Evolutionary conservation across 2,329 filamentous ascomycete species (phyloP).

Genomic region (Fusarium clavum): DNA sequence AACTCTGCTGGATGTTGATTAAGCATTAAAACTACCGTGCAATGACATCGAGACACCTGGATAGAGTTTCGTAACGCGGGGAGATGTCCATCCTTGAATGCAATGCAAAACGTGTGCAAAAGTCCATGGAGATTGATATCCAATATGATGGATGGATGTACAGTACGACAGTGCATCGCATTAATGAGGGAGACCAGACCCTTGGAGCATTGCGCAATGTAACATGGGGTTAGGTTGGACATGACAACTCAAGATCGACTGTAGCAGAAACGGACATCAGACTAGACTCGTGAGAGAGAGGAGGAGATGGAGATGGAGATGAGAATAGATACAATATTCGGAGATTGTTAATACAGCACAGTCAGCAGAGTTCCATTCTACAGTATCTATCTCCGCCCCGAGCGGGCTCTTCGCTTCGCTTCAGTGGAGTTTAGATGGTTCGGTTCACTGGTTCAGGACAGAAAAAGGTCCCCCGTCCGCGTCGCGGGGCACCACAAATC

Average conservation of each 20-base stretch:
- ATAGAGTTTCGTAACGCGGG: constrained; percentile 32
- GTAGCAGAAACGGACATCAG: neutral
- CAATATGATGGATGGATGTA: neutral
- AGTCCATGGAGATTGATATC: constrained; percentile 11
- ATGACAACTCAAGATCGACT: constrained; percentile 9
- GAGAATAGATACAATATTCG: neutral
- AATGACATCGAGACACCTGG: constrained; percentile 12
- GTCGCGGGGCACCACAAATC: constrained; percentile 15
- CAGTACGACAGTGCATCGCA: neutral
- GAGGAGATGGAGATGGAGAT: neutral
- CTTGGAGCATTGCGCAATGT: neutral
- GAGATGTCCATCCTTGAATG: constrained; percentile 14
- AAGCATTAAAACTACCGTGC: constrained; percentile 16
- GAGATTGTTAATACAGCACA: constrained; percentile 8
- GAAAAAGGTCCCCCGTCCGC: neutral
- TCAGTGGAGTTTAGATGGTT: constrained; percentile 13
- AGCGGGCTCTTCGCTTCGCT: constrained; percentile 18
- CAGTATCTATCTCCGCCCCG: constrained; percentile 16
- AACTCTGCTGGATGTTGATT: constrained; percentile 7
- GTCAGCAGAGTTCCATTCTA: neutral
- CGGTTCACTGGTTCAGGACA: neutral
- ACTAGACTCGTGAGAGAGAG: neutral
- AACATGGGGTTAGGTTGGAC: neutral
- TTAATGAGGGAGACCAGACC: neutral
- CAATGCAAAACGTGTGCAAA: constrained; percentile 6